Percentiles rank a stretch among this genome's conserved stretches.
These are phyloP conservation scores for Candida manassasensis DNA, from an alignment of 805 yeast genomes.

Conservation along the genomic window DNA sequence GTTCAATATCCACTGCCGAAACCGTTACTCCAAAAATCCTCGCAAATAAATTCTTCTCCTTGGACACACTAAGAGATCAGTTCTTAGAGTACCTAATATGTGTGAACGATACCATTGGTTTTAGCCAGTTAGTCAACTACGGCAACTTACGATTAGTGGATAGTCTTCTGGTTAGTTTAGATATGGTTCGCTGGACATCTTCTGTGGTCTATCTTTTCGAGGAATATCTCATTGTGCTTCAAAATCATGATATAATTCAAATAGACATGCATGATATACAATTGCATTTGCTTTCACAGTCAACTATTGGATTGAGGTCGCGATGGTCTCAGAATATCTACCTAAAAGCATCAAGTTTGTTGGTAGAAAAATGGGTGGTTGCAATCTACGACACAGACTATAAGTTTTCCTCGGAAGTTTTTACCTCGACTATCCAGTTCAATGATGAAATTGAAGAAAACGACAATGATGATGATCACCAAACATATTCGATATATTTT, in stretches of 20 bases:
- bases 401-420: conserved; percentile 29
- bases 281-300: neutral
- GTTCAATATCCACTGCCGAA: conserved; percentile 1
- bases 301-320: neutral
- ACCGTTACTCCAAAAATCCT: conserved; percentile 1
- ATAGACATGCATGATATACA: conserved; percentile 1
- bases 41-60: neutral
- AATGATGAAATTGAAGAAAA: neutral
- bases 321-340: neutral
- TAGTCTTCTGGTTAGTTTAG: neutral
- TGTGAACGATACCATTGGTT: neutral
- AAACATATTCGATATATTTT: conserved; percentile 1
- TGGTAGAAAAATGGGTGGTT: conserved; percentile 42
- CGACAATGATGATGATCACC: neutral
- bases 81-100: conserved; percentile 1
- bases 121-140: neutral
- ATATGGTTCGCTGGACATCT: neutral
- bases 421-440: conserved; percentile 28
- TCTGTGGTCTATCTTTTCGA: conserved; percentile 3
- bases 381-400: conserved; percentile 31
- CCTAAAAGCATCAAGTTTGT: neutral
- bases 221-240: neutral
- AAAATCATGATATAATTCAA: neutral
- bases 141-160: conserved; percentile 4
- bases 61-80: conserved; percentile 1